Conservation (phyloP, 2,329 filamentous ascomycete genomes). For the Botrytis cinerea region DNA sequence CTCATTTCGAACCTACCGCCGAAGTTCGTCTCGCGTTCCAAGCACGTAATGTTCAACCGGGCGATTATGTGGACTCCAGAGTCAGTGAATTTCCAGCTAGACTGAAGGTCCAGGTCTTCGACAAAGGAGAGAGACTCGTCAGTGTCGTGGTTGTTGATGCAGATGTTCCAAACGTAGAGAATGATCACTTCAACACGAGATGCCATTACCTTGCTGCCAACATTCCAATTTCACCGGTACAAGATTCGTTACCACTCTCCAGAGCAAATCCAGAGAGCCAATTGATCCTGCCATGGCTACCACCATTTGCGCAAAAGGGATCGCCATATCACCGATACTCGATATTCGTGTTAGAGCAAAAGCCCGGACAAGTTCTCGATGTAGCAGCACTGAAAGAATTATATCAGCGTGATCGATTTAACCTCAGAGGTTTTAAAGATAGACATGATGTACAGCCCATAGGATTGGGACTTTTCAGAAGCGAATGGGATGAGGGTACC, state of each 20-base stretch:
- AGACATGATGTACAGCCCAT: slow-evolving; percentile 70
- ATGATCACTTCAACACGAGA: slow-evolving; percentile 74
- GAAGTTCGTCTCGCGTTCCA: slow-evolving; percentile 84
- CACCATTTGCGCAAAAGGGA: slow-evolving; percentile 86
- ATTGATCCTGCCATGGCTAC: slow-evolving; percentile 77
- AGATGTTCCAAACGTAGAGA: slow-evolving; percentile 79
- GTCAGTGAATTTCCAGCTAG: slow-evolving; percentile 73
- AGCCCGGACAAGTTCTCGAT: slow-evolving; percentile 60
- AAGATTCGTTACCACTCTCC: slow-evolving; percentile 64
- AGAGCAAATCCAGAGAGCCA: slow-evolving; percentile 60
- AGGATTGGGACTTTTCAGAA: slow-evolving; percentile 85
- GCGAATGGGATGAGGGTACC: slow-evolving; percentile 85
- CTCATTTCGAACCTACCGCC: slow-evolving; percentile 73
- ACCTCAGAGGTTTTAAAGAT: slow-evolving; percentile 71
- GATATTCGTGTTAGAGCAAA: slow-evolving; percentile 81
- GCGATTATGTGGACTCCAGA: slow-evolving; percentile 73
- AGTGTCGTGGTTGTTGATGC: slow-evolving; percentile 85
- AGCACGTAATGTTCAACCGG: slow-evolving; percentile 68
- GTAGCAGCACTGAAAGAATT: slow-evolving; percentile 56
- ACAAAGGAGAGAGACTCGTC: slow-evolving; percentile 77
- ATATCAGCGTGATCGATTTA: slow-evolving; percentile 67
- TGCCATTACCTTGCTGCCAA: slow-evolving; percentile 87
- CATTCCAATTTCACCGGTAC: slow-evolving; percentile 62
- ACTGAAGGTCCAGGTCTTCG: slow-evolving; percentile 82
- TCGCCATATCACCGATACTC: slow-evolving; percentile 87